A percentile compares a stretch with the other conserved stretches of the same genome.
These are phyloP conservation scores for Aurantiochytrium sp. DNA, from an alignment of 108 stramenopile genomes.

Conservation along the genomic window DNA sequence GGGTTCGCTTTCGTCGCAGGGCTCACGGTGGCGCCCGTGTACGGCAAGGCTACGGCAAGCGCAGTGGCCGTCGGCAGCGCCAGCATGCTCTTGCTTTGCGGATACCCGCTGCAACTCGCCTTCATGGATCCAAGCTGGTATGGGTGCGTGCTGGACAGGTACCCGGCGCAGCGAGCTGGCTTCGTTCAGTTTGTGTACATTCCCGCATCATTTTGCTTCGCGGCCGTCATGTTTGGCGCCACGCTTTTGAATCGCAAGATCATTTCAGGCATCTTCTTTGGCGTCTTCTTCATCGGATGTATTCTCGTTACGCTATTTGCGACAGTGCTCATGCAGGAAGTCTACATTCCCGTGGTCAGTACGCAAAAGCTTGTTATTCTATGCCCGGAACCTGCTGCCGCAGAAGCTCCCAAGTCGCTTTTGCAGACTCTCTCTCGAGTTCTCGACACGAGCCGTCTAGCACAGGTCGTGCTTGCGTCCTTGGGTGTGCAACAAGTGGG, in stretches of 20 bases:
- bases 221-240: background rate
- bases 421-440: background rate
- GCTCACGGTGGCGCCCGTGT: background rate
- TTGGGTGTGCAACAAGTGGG: background rate
- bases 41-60: background rate
- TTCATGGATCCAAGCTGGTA: background rate
- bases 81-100: background rate
- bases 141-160: background rate
- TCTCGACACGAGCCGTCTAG: background rate
- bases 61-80: background rate
- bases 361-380: background rate
- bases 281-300: background rate
- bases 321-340: background rate
- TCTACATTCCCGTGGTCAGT: background rate
- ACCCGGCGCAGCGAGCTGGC: background rate
- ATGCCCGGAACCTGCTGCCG: background rate
- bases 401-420: background rate
- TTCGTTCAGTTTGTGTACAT: background rate
- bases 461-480: background rate
- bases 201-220: background rate
- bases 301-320: background rate
- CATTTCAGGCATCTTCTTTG: background rate
- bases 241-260: background rate
- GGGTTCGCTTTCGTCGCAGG: background rate
- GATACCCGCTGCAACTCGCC: background rate